Conservation (phyloP, 352 stramenopile species). For the Plasmopara muralis region DNA sequence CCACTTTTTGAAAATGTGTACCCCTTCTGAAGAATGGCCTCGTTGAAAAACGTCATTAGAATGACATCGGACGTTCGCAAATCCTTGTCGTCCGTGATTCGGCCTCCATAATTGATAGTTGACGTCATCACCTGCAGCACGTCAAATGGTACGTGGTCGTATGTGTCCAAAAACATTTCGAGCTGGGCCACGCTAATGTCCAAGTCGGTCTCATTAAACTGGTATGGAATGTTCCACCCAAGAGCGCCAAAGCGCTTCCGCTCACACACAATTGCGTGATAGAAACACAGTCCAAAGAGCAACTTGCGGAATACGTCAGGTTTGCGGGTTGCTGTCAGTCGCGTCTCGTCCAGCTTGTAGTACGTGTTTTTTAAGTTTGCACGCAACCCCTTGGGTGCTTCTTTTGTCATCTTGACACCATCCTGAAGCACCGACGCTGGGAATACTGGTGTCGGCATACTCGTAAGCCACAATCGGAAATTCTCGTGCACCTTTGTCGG, state of each 20-base stretch:
- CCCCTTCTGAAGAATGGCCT: constrained; percentile 63
- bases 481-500: constrained; percentile 83
- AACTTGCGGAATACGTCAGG: constrained; percentile 90
- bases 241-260: constrained; percentile 92
- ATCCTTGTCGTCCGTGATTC: constrained; percentile 92
- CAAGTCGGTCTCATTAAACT: constrained; percentile 96
- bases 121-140: constrained; percentile 91
- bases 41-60: constrained; percentile 87
- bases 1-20: constrained; percentile 75
- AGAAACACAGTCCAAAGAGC: constrained; percentile 90
- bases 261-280: constrained; percentile 91
- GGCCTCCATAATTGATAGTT: constrained; percentile 93
- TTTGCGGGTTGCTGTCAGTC: constrained; percentile 83
- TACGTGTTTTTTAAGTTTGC: constrained; percentile 95
- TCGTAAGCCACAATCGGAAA: constrained; percentile 95
- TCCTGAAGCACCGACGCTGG: constrained; percentile 93
- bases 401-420: constrained; percentile 96
- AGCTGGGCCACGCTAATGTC: constrained; percentile 78
- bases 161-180: constrained; percentile 89
- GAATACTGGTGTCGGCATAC: constrained; percentile 75
- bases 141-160: constrained; percentile 79
- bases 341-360: constrained; percentile 89
- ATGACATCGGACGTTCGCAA: constrained; percentile 89
- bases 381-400: constrained; percentile 90
- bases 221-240: constrained; percentile 96